phyloP scores from a whole-genome alignment of 2,329 filamentous ascomycete genomes.

The Hypoxylon sp. region DNA sequence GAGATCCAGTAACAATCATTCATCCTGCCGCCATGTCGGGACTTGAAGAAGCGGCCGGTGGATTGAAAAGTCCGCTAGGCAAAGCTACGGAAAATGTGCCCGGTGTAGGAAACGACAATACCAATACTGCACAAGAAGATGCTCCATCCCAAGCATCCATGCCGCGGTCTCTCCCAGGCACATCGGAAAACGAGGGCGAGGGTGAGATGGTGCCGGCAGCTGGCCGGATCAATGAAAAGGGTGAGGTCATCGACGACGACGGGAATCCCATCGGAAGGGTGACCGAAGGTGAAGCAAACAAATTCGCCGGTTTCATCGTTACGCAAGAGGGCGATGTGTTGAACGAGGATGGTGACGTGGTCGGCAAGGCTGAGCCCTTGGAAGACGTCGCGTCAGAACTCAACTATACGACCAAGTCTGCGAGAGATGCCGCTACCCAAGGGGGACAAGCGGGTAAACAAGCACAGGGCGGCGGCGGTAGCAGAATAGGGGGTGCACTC shows the following conservation, averaged over 20 bases:
- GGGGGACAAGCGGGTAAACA: slow-evolving; percentile 17
- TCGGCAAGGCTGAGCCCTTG: slow-evolving; percentile 55
- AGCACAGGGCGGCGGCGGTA: slow-evolving; percentile 13
- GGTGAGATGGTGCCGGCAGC: slow-evolving; percentile 57
- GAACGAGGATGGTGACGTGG: slow-evolving; percentile 52
- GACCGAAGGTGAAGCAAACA: slow-evolving; percentile 51
- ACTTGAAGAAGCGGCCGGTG: slow-evolving; percentile 46
- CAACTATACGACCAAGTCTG: slow-evolving; percentile 53
- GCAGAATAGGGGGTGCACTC: slow-evolving; percentile 43
- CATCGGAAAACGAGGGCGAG: slow-evolving; percentile 51
- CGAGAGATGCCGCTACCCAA: slow-evolving; percentile 37
- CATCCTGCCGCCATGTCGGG: slow-evolving; percentile 54
- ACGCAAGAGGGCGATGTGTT: slow-evolving; percentile 57
- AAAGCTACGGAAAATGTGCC: slow-evolving; percentile 40
- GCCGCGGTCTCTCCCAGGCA: slow-evolving; percentile 52
- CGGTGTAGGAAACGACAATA: slow-evolving; percentile 10
- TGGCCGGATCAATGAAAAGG: slow-evolving; percentile 66
- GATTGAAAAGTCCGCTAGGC: slow-evolving; percentile 36
- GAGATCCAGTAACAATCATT: slow-evolving; percentile 48
- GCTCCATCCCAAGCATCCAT: slow-evolving; percentile 43
- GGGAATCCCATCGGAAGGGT: slow-evolving; percentile 64
- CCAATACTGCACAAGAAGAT: slow-evolving; percentile 28
- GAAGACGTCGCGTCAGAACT: slow-evolving; percentile 53
- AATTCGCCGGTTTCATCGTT: slow-evolving; percentile 54
- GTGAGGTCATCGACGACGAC: slow-evolving; percentile 70